Evolutionary conservation across 306 rosid genomes (phyloP).

Genomic region (Quercus rubra): DNA sequence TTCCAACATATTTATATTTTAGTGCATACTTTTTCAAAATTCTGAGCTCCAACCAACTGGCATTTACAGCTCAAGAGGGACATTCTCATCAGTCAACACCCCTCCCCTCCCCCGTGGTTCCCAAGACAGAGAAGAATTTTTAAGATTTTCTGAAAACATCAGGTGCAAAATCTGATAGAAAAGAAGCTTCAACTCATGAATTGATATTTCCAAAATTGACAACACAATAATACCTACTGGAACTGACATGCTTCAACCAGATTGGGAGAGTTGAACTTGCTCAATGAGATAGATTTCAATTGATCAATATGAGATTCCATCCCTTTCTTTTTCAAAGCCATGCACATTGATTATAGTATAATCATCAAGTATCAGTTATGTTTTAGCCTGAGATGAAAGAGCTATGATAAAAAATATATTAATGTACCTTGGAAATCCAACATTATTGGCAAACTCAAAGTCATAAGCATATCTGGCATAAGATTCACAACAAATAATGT

Average conservation of each 20-base stretch:
- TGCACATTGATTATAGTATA: neutral
- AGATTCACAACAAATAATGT: conserved; percentile 92
- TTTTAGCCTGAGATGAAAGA: no score
- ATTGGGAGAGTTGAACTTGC: neutral
- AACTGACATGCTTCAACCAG: neutral
- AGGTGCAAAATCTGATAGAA: neutral
- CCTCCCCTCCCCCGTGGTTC: no score
- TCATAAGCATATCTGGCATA: conserved; percentile 94
- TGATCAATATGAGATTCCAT: neutral
- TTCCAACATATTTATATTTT: no score
- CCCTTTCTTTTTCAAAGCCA: neutral
- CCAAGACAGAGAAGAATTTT: no score
- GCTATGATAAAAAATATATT: neutral
- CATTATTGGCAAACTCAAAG: conserved; percentile 78
- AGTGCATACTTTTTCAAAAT: neutral
- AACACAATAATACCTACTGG: neutral
- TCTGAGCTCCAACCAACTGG: neutral
- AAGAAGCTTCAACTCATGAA: neutral
- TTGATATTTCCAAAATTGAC: no score
- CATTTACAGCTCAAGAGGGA: no score
- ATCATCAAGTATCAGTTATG: neutral
- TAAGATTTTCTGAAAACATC: no score
- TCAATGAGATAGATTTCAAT: neutral
- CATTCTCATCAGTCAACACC: neutral
- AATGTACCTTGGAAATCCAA: conserved; percentile 84